Evolutionary conservation across 1,284 basidiomycete species (phyloP), one percentile per base, ranked within the genome.

Genomic region (Microbotryum violaceum): DNA sequence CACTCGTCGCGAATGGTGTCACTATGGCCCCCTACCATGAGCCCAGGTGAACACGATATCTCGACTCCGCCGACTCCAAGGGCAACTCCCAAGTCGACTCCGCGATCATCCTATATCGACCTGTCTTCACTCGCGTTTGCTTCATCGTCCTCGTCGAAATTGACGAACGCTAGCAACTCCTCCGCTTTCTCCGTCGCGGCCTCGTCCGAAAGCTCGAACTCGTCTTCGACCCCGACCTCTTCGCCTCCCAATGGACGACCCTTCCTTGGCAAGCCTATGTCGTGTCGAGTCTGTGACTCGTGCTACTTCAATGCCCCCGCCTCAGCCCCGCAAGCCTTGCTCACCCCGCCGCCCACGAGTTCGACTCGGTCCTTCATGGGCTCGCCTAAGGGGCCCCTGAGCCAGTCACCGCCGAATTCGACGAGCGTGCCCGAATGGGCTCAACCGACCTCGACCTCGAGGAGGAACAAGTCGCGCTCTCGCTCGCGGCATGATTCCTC

Each of bases 61-160:
- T 53, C 31, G 27, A 53, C 33, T 25, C 51, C 51, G 27, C 27
- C 33, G 20, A 53, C 51, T n/a, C 51, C 51, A n/a, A 33, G 51
- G 25, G 51, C 51, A 7, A 53, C 51, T 6, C 51, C 51, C 9
- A 23, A 33, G 20, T 33, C 51, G 23, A 29, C 51, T 27, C 51
- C 51, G 31, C n/a, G 51, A n/a, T 53, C 51, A 31, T 53, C 51
- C n/a, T 33, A 53, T 53, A 27, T 53, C 33, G 51, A 53, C 31
- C 16, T 53, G 20, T 33, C 51, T 8, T 53, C 51, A 12, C 31
- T 53, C 25, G 51, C 51, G 2, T 33, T 10, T 31, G 31, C 25
- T 9, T 4, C n/a, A n/a, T 33, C n/a, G 21, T 29, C 51, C 10
- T 53, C 51, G 31, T 33, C 51, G 37, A 42, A 42, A 16, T 10